A percentile compares a stretch with the other conserved stretches of the same genome.
Evolutionary conservation across 2,329 filamentous ascomycete genomes (phyloP).

Genomic region (Aaosphaeria arxii): DNA sequence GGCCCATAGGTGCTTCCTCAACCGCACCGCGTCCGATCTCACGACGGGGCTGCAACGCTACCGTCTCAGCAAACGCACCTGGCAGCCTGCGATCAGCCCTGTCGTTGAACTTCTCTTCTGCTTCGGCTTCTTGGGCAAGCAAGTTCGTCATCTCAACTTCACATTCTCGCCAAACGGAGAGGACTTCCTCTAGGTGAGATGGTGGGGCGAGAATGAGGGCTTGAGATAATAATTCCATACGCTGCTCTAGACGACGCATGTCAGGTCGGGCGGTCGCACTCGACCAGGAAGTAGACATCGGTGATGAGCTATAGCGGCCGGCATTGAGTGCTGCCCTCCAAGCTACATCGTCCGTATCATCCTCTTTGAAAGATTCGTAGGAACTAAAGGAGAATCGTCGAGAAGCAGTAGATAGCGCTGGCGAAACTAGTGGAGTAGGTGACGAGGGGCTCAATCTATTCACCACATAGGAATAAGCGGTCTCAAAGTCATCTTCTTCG

Average conservation of each 20-base stretch:
- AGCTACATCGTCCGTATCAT: slow-evolving; percentile 61
- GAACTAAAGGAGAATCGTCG: slow-evolving; percentile 24
- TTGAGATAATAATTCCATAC: slow-evolving; percentile 75
- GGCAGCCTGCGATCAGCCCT: slow-evolving; percentile 57
- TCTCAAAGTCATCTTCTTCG: slow-evolving; percentile 77
- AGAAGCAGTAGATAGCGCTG: slow-evolving; percentile 18
- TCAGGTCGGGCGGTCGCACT: slow-evolving; percentile 49
- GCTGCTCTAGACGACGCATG: slow-evolving; percentile 72
- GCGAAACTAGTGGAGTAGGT: slow-evolving; percentile 24
- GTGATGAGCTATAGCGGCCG: slow-evolving; percentile 62
- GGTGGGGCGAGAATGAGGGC: slow-evolving; percentile 72
- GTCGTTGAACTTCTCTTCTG: slow-evolving; percentile 69
- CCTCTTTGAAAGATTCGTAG: slow-evolving; percentile 14
- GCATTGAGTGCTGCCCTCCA: slow-evolving; percentile 77
- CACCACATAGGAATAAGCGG: slow-evolving; percentile 79
- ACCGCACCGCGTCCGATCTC: slow-evolving; percentile 41
- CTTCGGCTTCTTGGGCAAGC: slow-evolving; percentile 63
- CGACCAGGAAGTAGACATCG: slow-evolving; percentile 23
- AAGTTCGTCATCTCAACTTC: slow-evolving; percentile 72
- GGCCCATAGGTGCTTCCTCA: slow-evolving; percentile 51
- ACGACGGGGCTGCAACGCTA: slow-evolving; percentile 36
- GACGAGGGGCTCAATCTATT: slow-evolving; percentile 57
- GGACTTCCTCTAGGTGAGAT: slow-evolving; percentile 67
- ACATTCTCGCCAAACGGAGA: slow-evolving; percentile 71
- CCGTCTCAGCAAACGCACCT: slow-evolving; percentile 42